phyloP scores from a whole-genome alignment of 441 rosid genomes.

The Populus hybrid region DNA sequence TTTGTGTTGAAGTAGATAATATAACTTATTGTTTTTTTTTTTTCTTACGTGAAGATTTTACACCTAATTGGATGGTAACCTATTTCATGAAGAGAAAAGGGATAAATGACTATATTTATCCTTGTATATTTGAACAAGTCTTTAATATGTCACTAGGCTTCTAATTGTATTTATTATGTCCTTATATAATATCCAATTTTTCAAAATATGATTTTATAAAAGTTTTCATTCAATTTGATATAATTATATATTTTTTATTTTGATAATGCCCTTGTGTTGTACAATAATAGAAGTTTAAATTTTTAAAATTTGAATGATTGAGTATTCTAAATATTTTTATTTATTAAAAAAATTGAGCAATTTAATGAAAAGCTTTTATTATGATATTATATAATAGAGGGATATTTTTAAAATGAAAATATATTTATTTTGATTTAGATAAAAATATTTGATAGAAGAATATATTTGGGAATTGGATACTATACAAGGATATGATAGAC shows the following conservation, averaged over 20 bases:
- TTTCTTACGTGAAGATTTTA: background rate
- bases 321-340: background rate
- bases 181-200: background rate
- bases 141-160: background rate
- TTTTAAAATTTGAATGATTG: too few species aligned
- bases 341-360: background rate
- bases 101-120: too few species aligned
- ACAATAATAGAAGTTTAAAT: background rate
- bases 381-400: background rate
- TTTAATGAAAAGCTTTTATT: background rate
- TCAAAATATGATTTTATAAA: too few species aligned
- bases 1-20: background rate
- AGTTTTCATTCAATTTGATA: too few species aligned
- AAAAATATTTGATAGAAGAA: too few species aligned
- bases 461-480: too few species aligned
- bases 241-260: too few species aligned
- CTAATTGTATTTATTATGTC: too few species aligned
- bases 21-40: background rate
- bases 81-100: too few species aligned
- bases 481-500: background rate
- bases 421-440: too few species aligned
- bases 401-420: background rate
- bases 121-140: background rate
- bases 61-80: background rate
- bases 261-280: too few species aligned